Percentiles rank a stretch among this genome's conserved stretches.
Evolutionary conservation across 805 yeast species (phyloP).

Genomic region (Danielozyma ontarioensis): DNA sequence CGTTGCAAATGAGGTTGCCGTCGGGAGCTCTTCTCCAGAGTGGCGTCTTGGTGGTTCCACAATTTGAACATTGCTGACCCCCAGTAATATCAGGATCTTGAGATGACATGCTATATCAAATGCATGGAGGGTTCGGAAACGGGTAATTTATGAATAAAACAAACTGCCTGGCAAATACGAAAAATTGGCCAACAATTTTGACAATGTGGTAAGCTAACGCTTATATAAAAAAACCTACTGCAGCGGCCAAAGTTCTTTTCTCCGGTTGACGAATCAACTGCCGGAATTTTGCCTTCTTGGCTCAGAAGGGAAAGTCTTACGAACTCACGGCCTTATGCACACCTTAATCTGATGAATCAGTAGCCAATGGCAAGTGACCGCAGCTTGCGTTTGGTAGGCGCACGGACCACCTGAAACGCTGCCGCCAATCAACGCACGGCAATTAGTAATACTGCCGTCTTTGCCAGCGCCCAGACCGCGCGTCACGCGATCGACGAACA

Average conservation of each 20-base stretch:
- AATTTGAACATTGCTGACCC: slow-evolving; percentile 49
- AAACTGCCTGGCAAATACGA: too few species aligned
- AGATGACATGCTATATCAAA: neutral
- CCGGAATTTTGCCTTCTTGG: neutral
- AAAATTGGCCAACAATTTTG: too few species aligned
- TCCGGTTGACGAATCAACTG: neutral
- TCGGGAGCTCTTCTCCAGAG: slow-evolving; percentile 57
- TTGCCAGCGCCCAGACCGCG: too few species aligned
- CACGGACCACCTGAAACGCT: too few species aligned
- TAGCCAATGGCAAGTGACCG: slow-evolving; percentile 1
- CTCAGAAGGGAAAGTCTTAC: neutral
- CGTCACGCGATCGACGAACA: too few species aligned
- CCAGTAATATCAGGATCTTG: slow-evolving; percentile 5
- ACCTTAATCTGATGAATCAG: neutral
- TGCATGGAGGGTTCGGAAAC: neutral
- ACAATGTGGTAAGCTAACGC: too few species aligned
- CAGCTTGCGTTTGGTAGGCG: too few species aligned
- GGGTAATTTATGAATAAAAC: slow-evolving; percentile 1
- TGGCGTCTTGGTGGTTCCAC: slow-evolving; percentile 54
- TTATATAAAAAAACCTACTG: too few species aligned
- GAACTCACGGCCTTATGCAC: neutral
- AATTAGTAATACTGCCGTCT: too few species aligned
- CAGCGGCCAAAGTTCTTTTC: neutral
- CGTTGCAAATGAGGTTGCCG: slow-evolving; percentile 53
- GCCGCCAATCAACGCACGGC: too few species aligned